These are phyloP conservation scores for Lactarius sp. DNA, from an alignment of 768 basidiomycete genomes.

Conservation along the genomic window DNA sequence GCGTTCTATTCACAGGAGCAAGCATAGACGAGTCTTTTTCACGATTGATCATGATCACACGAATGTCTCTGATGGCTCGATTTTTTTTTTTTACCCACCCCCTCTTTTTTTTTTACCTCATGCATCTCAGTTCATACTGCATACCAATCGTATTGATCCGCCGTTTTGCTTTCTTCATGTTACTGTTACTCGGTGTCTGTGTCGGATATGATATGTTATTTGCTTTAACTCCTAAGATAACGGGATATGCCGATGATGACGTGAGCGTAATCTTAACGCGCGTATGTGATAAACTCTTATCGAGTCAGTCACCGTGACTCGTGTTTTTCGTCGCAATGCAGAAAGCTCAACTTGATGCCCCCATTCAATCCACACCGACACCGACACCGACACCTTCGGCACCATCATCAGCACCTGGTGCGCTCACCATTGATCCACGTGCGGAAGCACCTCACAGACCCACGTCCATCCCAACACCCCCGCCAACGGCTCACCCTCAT, in stretches of 20 bases:
- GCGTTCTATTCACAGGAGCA: background rate
- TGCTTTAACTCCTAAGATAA: too few relatives aligned
- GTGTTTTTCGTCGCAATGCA: background rate
- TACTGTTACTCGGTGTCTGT: too few relatives aligned
- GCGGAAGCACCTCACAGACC: background rate
- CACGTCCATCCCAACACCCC: background rate
- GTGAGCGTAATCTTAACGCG: too few relatives aligned
- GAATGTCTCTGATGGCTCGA: background rate
- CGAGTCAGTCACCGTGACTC: too few relatives aligned
- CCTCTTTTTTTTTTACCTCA: background rate
- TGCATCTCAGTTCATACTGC: background rate
- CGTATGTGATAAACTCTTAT: too few relatives aligned
- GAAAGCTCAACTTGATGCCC: background rate
- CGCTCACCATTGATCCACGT: background rate
- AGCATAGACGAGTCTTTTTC: slow-evolving; percentile 4
- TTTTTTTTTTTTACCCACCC: background rate
- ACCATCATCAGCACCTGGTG: background rate
- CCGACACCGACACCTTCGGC: background rate
- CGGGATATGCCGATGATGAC: too few relatives aligned
- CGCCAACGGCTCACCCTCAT: slow-evolving; percentile 1
- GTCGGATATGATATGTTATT: background rate
- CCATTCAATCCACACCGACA: background rate
- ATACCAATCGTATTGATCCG: background rate
- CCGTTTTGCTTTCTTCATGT: background rate
- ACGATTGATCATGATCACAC: slow-evolving; percentile 8